phyloP scores from a whole-genome alignment of 345 rosid genomes.

The Schrenkiella parvula region DNA sequence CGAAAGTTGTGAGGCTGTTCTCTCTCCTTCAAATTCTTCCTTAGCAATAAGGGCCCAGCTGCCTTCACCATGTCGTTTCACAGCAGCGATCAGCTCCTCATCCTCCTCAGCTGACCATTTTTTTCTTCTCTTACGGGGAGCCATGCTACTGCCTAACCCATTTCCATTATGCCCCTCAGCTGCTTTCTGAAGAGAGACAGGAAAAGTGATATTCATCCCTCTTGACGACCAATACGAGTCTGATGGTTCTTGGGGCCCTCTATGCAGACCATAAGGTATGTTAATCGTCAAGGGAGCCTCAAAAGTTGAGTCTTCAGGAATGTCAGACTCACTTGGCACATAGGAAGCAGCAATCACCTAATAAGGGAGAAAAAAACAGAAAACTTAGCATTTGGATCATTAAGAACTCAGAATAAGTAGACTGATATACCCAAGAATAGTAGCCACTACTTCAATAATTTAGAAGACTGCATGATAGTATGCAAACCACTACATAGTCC shows the following conservation, averaged over 20 bases:
- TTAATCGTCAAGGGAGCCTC: conserved; percentile 91
- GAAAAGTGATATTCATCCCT: conserved; percentile 74
- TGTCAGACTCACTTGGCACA: conserved; percentile 54
- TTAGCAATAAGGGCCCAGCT: conserved; percentile 76
- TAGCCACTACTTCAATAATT: not conserved
- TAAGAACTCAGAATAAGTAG: not conserved
- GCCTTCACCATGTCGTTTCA: conserved; percentile 77
- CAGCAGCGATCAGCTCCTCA: conserved; percentile 58
- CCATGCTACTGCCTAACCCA: conserved; percentile 41
- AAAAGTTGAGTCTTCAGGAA: conserved; percentile 47
- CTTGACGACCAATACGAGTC: conserved; percentile 41
- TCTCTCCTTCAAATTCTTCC: conserved; percentile 62
- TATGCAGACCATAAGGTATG: conserved; percentile 55
- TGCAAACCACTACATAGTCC: conserved; percentile 1
- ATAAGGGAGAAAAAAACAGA: conserved; percentile 5
- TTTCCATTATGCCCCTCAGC: conserved; percentile 52
- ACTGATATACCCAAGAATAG: not conserved
- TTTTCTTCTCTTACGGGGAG: conserved; percentile 63
- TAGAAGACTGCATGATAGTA: not conserved
- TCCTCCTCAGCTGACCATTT: conserved; percentile 67
- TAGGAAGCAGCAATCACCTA: conserved; percentile 90
- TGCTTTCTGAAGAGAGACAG: conserved; percentile 71
- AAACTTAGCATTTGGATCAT: conserved; percentile 4
- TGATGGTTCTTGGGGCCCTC: conserved; percentile 44
- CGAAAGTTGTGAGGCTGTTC: conserved; percentile 77